These are phyloP conservation scores for Starmerella stigmatis DNA, from an alignment of 805 yeast genomes.

Conservation along the genomic window DNA sequence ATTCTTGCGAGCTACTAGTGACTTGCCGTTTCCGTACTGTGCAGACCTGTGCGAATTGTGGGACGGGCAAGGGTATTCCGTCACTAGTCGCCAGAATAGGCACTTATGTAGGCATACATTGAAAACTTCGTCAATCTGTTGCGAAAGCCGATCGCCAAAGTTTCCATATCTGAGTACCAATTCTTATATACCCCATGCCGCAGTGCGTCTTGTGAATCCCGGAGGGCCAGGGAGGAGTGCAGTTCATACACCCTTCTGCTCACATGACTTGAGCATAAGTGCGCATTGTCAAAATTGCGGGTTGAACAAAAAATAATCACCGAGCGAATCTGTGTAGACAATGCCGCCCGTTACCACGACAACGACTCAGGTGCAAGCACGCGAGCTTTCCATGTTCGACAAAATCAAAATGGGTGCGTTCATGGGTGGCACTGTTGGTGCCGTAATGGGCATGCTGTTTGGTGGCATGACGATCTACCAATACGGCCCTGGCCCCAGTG, in stretches of 20 bases:
- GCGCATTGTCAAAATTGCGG: not conserved
- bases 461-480: conserved; percentile 87
- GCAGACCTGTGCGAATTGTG: not conserved
- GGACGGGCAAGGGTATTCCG: conserved; percentile 1
- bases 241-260: not conserved
- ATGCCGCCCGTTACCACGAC: conserved; percentile 30
- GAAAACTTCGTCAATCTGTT: too few species aligned
- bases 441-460: conserved; percentile 86
- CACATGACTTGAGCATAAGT: not conserved
- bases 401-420: conserved; percentile 97
- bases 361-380: conserved; percentile 26
- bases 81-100: not conserved
- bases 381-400: conserved; percentile 72
- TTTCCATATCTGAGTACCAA: too few species aligned
- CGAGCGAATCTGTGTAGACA: not conserved
- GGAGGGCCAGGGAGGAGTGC: too few species aligned
- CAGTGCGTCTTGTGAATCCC: too few species aligned
- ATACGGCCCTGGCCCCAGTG: conserved; percentile 97
- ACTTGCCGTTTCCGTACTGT: not conserved
- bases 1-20: not conserved
- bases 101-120: too few species aligned
- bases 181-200: too few species aligned
- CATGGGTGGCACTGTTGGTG: conserved; percentile 91
- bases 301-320: not conserved
- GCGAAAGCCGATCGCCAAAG: too few species aligned